Conservation (phyloP, 352 stramenopile species). For the Globisporangium nagaii region DNA sequence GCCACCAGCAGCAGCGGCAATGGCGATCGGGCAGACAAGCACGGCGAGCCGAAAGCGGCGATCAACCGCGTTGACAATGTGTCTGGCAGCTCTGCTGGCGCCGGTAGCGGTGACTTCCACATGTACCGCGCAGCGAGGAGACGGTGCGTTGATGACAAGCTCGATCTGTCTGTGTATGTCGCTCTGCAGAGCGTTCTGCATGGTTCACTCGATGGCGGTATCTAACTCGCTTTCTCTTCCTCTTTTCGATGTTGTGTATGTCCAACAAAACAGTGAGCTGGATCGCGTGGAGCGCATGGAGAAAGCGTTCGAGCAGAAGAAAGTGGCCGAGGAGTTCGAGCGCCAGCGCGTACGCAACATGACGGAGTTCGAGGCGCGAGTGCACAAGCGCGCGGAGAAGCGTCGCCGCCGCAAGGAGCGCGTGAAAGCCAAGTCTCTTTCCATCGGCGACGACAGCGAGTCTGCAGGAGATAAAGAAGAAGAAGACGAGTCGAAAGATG, state of each 20-base stretch:
- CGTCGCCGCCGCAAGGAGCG: constrained; percentile 69
- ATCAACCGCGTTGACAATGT: constrained; percentile 92
- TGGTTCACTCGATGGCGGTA: background rate
- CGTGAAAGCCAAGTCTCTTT: constrained; percentile 39
- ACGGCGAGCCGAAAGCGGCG: constrained; percentile 31
- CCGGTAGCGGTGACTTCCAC: constrained; percentile 95
- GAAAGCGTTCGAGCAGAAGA: constrained; percentile 60
- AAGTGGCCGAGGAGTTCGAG: constrained; percentile 64
- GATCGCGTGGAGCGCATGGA: constrained; percentile 90
- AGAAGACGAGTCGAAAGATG: background rate
- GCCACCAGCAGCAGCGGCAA: constrained; percentile 6
- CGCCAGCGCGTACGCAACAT: constrained; percentile 53
- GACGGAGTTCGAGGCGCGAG: constrained; percentile 62
- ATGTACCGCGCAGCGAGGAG: constrained; percentile 93
- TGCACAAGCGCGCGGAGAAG: constrained; percentile 73
- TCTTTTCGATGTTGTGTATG: no score
- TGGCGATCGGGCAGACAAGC: constrained; percentile 1
- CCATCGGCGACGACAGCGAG: constrained; percentile 14
- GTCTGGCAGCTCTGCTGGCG: constrained; percentile 91
- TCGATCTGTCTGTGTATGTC: background rate
- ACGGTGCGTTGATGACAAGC: constrained; percentile 21
- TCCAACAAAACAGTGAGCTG: constrained; percentile 82
- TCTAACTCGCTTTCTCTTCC: no score
- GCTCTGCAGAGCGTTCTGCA: no score
- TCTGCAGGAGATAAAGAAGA: background rate